Evolutionary conservation across 345 rosid genomes (phyloP).

Genomic region (Euphorbia peplus): DNA sequence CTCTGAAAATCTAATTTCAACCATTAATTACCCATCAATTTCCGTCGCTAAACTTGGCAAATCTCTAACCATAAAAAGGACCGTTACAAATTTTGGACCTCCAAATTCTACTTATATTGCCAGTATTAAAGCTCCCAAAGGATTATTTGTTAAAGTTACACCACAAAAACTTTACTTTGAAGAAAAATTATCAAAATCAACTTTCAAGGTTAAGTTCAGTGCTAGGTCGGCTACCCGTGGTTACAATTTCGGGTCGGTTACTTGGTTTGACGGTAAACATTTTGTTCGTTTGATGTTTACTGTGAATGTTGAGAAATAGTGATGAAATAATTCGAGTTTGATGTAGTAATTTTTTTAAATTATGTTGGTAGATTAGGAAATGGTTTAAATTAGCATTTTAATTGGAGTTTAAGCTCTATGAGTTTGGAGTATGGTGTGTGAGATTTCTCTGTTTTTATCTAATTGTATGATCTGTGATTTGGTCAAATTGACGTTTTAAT

Average conservation of each 20-base stretch:
- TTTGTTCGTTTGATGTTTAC: constrained; percentile 53
- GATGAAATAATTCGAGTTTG: too few species aligned
- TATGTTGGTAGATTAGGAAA: too few species aligned
- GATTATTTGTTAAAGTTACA: constrained; percentile 48
- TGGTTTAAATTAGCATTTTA: too few species aligned
- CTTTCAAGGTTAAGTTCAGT: constrained; percentile 45
- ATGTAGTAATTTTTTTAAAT: too few species aligned
- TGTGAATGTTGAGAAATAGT: constrained; percentile 40
- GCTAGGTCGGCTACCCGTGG: constrained; percentile 46
- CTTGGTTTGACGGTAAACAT: constrained; percentile 53
- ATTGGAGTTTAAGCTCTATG: too few species aligned
- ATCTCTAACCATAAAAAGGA: constrained; percentile 35
- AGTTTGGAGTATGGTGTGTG: too few species aligned
- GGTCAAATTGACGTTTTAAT: too few species aligned
- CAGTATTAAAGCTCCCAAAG: constrained; percentile 41
- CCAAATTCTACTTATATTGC: constrained; percentile 48
- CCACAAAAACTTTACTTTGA: constrained; percentile 46
- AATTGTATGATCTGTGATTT: too few species aligned
- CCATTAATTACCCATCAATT: constrained; percentile 70
- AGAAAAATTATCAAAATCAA: constrained; percentile 21
- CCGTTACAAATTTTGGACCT: constrained; percentile 56
- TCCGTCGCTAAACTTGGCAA: constrained; percentile 50
- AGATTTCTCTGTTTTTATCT: too few species aligned
- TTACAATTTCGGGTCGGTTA: constrained; percentile 60
- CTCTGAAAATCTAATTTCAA: constrained; percentile 42